Base-by-base conservation (phyloP, 1,284 basidiomycete genomes). In the Puccinia triticina region DNA sequence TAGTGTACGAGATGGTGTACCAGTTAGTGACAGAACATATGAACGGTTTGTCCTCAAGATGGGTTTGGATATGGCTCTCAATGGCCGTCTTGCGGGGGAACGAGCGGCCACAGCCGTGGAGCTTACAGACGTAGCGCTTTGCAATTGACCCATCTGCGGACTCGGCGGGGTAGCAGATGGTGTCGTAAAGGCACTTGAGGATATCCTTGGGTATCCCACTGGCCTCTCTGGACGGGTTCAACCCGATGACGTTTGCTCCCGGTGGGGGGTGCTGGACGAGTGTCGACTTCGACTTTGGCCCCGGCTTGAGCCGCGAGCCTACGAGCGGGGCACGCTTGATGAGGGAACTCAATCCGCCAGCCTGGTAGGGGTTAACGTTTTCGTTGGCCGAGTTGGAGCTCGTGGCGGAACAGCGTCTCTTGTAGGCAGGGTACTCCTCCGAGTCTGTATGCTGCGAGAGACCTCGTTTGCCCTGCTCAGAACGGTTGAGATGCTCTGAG, bases 31-130 rank as follows among this genome's bases (percentile, higher is more conserved):
- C 85, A 0, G 86, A 84, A 83, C 89, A 89, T 3, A 87, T 84
- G 84, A 87, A 88, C 37, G 88, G 89, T 85, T 89, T 89, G 85
- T 89, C 88, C 83, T 89, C 88, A n/a, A 89, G 84, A 83, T 89
- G 89, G 55, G 88, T 88, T 83, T 89, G 88, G 83, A 89, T 88
- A 85, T 89, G 89, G 76, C 86, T 87, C 82, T 88, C 87, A 61
- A 88, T 88, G 14, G 88, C 88, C 76, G 87, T 87, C 86, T 88
- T 89, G 40, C 89, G 83, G 4, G 88, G 88, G 85, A 89, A 89
- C 34, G 84, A 84, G 26, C 88, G 84, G n/a, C 86, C 87, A 83
- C 89, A 89, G 12, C 84, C 85, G 61, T 85, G 85, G 71, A 89
- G 88, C 57, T 88, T 84, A 82, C 89, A 89, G 50, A 86, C 85